phyloP scores from a whole-genome alignment of 495 filamentous ascomycete species.

The Ramalina intermedia region DNA sequence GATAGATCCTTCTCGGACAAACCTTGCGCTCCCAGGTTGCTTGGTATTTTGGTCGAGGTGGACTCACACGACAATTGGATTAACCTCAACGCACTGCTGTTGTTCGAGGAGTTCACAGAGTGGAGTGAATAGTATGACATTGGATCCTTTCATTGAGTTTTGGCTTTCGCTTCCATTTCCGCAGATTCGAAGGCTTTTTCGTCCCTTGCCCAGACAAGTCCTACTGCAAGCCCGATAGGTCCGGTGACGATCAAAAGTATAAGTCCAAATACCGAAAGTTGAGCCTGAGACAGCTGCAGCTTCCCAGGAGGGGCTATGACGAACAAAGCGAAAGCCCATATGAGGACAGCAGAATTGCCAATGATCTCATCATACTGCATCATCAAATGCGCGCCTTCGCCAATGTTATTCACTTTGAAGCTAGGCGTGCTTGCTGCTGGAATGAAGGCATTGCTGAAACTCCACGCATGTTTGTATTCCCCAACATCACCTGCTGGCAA shows the following conservation, averaged over 20 bases:
- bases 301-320: constrained; percentile 8
- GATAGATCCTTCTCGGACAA: no score
- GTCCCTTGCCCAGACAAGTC: constrained; percentile 44
- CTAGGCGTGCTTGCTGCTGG: constrained; percentile 28
- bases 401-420: constrained; percentile 25
- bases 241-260: constrained; percentile 32
- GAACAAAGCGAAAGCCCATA: constrained; percentile 40
- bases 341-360: constrained; percentile 32
- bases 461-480: constrained; percentile 20
- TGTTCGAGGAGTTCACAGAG: no score
- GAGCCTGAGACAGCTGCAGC: not conserved
- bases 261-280: constrained; percentile 23
- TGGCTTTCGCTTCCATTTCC: not conserved
- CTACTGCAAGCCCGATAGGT: constrained; percentile 30
- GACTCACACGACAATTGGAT: no score
- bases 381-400: constrained; percentile 35
- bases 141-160: not conserved
- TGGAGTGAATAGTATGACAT: no score
- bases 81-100: no score
- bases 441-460: constrained; percentile 25
- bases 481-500: constrained; percentile 26
- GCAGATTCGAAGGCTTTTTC: constrained; percentile 21
- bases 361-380: constrained; percentile 45
- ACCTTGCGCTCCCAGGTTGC: no score
- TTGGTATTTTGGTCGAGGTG: no score